Evolutionary conservation across 2,329 filamentous ascomycete genomes (phyloP).

Genomic region (Madurella fahalii): DNA sequence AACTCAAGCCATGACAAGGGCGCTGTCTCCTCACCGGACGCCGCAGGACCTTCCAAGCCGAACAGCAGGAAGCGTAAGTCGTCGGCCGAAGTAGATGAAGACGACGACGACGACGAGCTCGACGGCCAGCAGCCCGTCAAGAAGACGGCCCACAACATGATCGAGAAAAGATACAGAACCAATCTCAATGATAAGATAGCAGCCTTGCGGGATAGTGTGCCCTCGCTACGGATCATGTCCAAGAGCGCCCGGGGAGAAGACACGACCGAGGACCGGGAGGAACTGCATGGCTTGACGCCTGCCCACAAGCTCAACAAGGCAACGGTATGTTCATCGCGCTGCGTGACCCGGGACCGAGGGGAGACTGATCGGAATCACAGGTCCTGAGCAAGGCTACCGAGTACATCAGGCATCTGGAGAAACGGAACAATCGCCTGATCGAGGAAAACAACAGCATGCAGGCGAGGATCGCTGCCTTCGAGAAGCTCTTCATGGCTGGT

Average conservation of each 20-base stretch:
- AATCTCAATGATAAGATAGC: slow-evolving; percentile 98
- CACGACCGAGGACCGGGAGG: slow-evolving; percentile 69
- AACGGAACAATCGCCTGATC: slow-evolving; percentile 74
- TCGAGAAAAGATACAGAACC: slow-evolving; percentile 93
- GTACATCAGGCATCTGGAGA: slow-evolving; percentile 91
- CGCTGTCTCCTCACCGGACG: slow-evolving; percentile 58
- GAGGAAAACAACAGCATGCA: slow-evolving; percentile 81
- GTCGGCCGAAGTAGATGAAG: slow-evolving; percentile 52
- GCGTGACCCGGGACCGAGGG: neutral
- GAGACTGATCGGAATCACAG: slow-evolving; percentile 34
- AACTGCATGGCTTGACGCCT: slow-evolving; percentile 75
- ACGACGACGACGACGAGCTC: slow-evolving; percentile 56
- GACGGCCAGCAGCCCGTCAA: slow-evolving; percentile 60
- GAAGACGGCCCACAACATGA: slow-evolving; percentile 97
- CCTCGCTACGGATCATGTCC: slow-evolving; percentile 79
- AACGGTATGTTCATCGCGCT: slow-evolving; percentile 51
- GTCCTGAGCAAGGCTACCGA: slow-evolving; percentile 92
- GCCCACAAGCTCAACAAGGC: slow-evolving; percentile 97
- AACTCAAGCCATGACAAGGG: slow-evolving; percentile 43
- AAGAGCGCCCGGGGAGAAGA: slow-evolving; percentile 67
- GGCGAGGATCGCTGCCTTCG: slow-evolving; percentile 67
- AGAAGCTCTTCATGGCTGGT: slow-evolving; percentile 74
- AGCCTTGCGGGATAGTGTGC: slow-evolving; percentile 85
- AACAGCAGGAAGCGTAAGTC: slow-evolving; percentile 65
- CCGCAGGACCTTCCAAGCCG: slow-evolving; percentile 40